These are phyloP conservation scores for Aspergillus hancockii DNA, from an alignment of 495 filamentous ascomycete species.

Conservation along the genomic window DNA sequence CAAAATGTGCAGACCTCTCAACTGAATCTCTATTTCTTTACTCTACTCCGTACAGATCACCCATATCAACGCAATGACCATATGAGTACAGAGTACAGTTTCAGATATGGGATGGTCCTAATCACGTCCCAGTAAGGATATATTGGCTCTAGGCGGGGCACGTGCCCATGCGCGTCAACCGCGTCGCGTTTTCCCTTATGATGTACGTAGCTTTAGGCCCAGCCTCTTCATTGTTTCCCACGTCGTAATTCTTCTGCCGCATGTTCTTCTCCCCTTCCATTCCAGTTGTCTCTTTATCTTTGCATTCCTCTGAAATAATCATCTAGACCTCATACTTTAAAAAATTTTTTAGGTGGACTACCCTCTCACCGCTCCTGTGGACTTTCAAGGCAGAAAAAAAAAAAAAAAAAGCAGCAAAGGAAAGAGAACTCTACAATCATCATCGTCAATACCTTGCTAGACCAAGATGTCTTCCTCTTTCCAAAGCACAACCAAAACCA, in stretches of 20 bases:
- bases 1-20: too few relatives aligned
- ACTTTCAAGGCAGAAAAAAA: not conserved
- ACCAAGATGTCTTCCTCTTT: conserved; percentile 11
- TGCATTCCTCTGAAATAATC: conserved; percentile 4
- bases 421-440: not conserved
- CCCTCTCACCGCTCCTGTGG: not conserved
- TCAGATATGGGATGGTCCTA: conserved; percentile 10
- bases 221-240: not conserved
- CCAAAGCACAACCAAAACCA: conserved; percentile 10
- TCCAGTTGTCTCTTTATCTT: conserved; percentile 18
- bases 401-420: not conserved
- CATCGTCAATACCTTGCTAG: not conserved
- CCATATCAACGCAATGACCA: too few relatives aligned
- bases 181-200: conserved; percentile 26
- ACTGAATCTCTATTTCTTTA: too few relatives aligned
- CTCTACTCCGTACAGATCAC: too few relatives aligned
- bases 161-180: conserved; percentile 11
- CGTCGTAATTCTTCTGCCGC: conserved; percentile 20
- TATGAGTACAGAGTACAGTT: not conserved
- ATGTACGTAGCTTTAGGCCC: too few relatives aligned
- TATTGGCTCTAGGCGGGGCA: conserved; percentile 15
- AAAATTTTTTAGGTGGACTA: too few relatives aligned
- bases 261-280: conserved; percentile 13
- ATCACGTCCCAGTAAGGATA: conserved; percentile 21
- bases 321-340: not conserved